Percentiles rank a stretch among this genome's conserved stretches.
phyloP scores from a whole-genome alignment of 495 filamentous ascomycete species.

The Amorphotheca resinae region DNA sequence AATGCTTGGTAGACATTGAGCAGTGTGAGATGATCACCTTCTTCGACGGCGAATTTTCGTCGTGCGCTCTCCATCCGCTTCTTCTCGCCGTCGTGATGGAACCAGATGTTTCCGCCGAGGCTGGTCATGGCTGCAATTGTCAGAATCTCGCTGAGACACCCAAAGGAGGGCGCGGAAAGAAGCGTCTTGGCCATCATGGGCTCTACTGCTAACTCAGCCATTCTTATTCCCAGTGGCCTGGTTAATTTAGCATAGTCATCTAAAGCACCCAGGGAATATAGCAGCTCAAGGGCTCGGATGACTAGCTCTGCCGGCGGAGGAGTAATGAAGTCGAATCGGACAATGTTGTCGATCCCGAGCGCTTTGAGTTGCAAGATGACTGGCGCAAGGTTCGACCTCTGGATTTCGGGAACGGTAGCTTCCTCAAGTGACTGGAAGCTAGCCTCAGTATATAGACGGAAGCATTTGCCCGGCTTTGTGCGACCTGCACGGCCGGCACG shows the following conservation, averaged over 20 bases:
- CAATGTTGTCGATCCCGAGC: constrained; percentile 89
- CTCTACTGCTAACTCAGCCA: constrained; percentile 91
- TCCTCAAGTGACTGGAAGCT: constrained; percentile 58
- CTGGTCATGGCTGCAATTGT: constrained; percentile 93
- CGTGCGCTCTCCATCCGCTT: constrained; percentile 59
- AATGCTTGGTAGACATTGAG: constrained; percentile 91
- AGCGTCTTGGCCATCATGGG: constrained; percentile 95
- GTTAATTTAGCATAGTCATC: constrained; percentile 90
- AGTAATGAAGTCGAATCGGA: constrained; percentile 82
- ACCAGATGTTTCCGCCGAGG: constrained; percentile 69
- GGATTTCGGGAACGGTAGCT: constrained; percentile 77
- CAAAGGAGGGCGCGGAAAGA: constrained; percentile 61
- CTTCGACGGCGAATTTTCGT: constrained; percentile 79
- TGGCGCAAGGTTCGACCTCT: constrained; percentile 83
- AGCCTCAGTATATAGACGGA: constrained; percentile 78
- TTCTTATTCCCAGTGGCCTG: constrained; percentile 69
- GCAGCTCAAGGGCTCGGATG: constrained; percentile 73
- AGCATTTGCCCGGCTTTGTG: constrained; percentile 91
- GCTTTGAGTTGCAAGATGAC: constrained; percentile 90
- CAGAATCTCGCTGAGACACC: constrained; percentile 74
- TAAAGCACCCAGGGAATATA: constrained; percentile 81
- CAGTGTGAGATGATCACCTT: constrained; percentile 91
- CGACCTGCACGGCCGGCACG: constrained; percentile 85
- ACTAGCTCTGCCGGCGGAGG: constrained; percentile 80
- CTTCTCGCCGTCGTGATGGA: constrained; percentile 64